Percentiles rank a stretch among this genome's conserved stretches.
Conservation (phyloP, 1,284 basidiomycete genomes). For the Rhodotorula mucilaginosa region DNA sequence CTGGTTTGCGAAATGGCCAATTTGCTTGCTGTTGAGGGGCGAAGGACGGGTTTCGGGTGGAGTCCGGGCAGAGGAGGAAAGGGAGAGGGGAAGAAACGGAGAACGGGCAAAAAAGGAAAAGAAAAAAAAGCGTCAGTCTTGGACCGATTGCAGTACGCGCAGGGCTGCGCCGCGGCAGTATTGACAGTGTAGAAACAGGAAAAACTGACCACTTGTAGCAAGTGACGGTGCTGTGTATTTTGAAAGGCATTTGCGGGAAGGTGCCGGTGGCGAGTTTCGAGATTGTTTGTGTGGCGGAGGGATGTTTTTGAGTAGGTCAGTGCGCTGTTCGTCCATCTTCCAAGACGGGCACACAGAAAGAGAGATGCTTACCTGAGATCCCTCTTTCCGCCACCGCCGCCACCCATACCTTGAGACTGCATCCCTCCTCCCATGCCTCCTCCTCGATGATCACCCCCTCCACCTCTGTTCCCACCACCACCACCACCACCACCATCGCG, state of each 20-base stretch:
- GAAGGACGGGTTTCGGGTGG: neutral
- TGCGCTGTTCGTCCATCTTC: too few species aligned
- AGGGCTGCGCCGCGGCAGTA: too few species aligned
- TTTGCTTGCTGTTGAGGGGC: neutral
- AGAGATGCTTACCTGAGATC: slow-evolving; percentile 14
- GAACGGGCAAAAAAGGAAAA: too few species aligned
- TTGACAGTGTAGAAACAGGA: too few species aligned
- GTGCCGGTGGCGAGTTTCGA: neutral
- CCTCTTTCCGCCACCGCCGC: slow-evolving; percentile 13
- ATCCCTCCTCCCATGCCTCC: slow-evolving; percentile 5
- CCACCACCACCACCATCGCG: too few species aligned
- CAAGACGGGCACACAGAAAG: neutral
- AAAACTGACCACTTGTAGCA: slow-evolving; percentile 1
- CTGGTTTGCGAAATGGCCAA: slow-evolving; percentile 7
- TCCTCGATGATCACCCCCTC: neutral
- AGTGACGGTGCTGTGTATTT: neutral
- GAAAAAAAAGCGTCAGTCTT: too few species aligned
- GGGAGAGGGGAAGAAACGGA: too few species aligned
- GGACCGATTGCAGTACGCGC: too few species aligned
- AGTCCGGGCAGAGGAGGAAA: too few species aligned
- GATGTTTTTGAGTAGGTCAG: too few species aligned
- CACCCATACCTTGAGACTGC: neutral
- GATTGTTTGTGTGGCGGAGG: too few species aligned
- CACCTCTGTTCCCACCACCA: neutral
- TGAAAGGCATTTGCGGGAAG: neutral